These are phyloP conservation scores for Xylariaceae sp. DNA, from an alignment of 2,329 filamentous ascomycete genomes.

Conservation along the genomic window DNA sequence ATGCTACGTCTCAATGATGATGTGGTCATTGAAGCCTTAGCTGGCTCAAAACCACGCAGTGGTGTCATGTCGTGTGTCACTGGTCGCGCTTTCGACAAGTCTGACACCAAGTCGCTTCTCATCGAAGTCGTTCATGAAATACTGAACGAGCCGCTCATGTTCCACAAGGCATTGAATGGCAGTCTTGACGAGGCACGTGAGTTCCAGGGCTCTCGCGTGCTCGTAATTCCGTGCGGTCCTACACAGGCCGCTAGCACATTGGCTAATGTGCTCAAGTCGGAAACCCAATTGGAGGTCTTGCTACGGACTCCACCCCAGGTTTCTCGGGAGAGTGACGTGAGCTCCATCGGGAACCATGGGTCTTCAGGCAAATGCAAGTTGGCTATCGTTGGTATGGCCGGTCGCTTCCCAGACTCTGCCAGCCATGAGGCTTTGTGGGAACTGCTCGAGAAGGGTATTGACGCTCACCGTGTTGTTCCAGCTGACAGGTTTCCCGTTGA, in stretches of 20 bases:
- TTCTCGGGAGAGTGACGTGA: conserved; percentile 28
- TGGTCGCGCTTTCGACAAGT: conserved; percentile 37
- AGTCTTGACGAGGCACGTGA: conserved; percentile 39
- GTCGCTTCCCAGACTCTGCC: conserved; percentile 70
- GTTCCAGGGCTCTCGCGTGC: conserved; percentile 35
- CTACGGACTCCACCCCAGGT: conserved; percentile 34
- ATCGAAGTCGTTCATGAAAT: conserved; percentile 43
- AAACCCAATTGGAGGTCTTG: conserved; percentile 39
- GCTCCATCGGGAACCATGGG: conserved; percentile 43
- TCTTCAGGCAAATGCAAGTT: conserved; percentile 59
- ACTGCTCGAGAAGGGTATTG: conserved; percentile 67
- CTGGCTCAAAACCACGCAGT: conserved; percentile 39
- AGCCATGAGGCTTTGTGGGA: conserved; percentile 72
- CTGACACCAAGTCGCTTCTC: conserved; percentile 38
- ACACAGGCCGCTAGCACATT: conserved; percentile 45
- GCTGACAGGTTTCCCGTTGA: conserved; percentile 70
- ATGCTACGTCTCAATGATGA: conserved; percentile 42
- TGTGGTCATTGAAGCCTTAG: conserved; percentile 34
- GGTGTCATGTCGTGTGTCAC: conserved; percentile 48
- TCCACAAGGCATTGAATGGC: conserved; percentile 44
- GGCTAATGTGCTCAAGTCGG: conserved; percentile 35
- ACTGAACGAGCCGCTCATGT: conserved; percentile 44
- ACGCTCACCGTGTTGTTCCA: conserved; percentile 66
- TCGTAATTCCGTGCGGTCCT: conserved; percentile 47
- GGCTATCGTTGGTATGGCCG: conserved; percentile 80